phyloP scores from a whole-genome alignment of 2,329 filamentous ascomycete species.

The Beauveria australis region DNA sequence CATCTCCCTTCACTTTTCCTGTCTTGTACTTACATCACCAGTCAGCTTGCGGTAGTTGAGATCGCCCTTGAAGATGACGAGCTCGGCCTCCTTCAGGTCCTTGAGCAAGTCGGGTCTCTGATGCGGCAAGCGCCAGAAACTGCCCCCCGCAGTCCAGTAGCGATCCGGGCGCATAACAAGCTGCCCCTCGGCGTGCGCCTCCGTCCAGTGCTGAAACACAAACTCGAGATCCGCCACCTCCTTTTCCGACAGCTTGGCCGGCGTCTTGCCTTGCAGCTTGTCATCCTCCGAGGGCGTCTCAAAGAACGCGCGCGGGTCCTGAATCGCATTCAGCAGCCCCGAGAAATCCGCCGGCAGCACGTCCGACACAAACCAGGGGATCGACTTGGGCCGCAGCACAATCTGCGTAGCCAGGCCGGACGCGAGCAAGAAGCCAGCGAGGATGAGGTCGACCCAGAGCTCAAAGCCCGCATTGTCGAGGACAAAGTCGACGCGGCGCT shows the following conservation, averaged over 20 bases:
- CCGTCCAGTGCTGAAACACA: slow-evolving; percentile 74
- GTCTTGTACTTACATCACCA: slow-evolving; percentile 59
- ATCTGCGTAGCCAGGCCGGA: slow-evolving; percentile 78
- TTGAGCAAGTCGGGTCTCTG: slow-evolving; percentile 59
- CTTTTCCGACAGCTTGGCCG: slow-evolving; percentile 54
- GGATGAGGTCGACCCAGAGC: slow-evolving; percentile 86
- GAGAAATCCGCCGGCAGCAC: slow-evolving; percentile 81
- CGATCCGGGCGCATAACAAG: slow-evolving; percentile 73
- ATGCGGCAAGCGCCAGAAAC: slow-evolving; percentile 78
- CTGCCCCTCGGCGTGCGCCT: slow-evolving; percentile 74
- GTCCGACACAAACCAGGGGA: slow-evolving; percentile 98
- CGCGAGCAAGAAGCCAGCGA: slow-evolving; percentile 83
- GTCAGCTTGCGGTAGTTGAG: slow-evolving; percentile 93
- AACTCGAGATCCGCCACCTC: slow-evolving; percentile 63
- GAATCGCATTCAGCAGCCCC: slow-evolving; percentile 73
- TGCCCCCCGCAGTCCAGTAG: slow-evolving; percentile 86
- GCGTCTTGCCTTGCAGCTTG: slow-evolving; percentile 44
- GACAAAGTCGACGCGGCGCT: slow-evolving; percentile 83
- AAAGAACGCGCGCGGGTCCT: slow-evolving; percentile 71
- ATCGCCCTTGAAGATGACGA: slow-evolving; percentile 96
- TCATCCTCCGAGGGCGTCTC: slow-evolving; percentile 64
- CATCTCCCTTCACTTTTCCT: neutral
- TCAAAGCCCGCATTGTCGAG: slow-evolving; percentile 98
- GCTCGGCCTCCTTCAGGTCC: slow-evolving; percentile 73
- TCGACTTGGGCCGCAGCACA: slow-evolving; percentile 85